Conservation (phyloP, 75 land plant genomes). For the Pinus taeda region DNA sequence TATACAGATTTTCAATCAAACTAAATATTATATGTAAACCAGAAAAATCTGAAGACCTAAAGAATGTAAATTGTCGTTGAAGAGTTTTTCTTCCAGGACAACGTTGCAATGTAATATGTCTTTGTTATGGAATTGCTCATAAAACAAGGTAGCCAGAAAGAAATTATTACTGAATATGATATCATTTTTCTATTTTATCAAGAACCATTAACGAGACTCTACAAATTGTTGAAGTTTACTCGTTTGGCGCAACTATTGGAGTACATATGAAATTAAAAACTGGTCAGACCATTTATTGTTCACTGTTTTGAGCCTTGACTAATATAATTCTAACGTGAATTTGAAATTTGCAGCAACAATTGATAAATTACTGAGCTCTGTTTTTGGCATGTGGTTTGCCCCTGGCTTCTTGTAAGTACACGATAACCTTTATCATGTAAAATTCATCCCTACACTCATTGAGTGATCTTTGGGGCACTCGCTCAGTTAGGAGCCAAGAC, state of each 20-base stretch:
- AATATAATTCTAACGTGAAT: neutral
- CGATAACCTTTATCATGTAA: too few relatives aligned
- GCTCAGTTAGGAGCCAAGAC: neutral
- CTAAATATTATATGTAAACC: neutral
- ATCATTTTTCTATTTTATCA: neutral
- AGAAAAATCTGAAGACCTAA: neutral
- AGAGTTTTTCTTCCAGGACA: neutral
- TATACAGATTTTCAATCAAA: neutral
- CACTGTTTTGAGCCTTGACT: neutral
- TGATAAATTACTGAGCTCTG: too few relatives aligned
- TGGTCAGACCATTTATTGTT: neutral
- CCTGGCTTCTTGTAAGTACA: too few relatives aligned
- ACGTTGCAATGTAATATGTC: neutral
- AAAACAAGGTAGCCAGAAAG: neutral
- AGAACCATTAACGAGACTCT: neutral
- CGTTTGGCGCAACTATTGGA: neutral
- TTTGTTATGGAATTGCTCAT: neutral
- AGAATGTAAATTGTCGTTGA: neutral
- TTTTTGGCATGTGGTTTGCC: too few relatives aligned
- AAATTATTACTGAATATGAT: neutral
- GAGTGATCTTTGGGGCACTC: neutral
- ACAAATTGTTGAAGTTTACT: neutral
- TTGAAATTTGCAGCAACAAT: neutral
- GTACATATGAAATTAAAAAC: neutral
- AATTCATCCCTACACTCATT: neutral